Evolutionary conservation across 805 yeast species (phyloP), one percentile per base, ranked within the genome.

Genomic region (Wickerhamiella cacticola): DNA sequence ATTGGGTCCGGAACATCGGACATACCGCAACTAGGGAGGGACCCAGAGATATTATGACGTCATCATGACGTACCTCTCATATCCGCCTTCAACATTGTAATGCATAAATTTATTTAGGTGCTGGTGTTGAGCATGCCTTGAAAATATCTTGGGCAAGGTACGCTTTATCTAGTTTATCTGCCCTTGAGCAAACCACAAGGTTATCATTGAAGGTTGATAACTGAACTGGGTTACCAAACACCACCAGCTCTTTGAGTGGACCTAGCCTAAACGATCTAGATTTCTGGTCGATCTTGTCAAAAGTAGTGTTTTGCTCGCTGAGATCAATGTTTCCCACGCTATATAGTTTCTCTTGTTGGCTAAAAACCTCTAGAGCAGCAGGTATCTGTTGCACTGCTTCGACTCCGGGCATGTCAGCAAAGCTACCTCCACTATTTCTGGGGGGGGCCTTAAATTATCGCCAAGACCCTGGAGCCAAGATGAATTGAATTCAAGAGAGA

Each of bases 311-410:
- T 4, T 21, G 46, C 10, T 5, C 6, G 31, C 38, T 13, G 12
- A 43, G 31, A 7, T 43, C 46, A 12, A 33, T 9, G 8, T 39
- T 16, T 3, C 26, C 16, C 10, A 24, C 24, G n/a, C 38, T 19
- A 35, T 35, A 43, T 2, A 33, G 34, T 10, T 23, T 33, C 24
- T 43, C 31, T 13, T 33, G 16, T 8, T 34, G 25, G 40, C 29
- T 43, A 24, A 21, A 43, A 3, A 25, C 46, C 28, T 35, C 46
- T 23, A 43, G 19, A 24, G 22, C 22, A 25, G 43, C 43, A 31
- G 16, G 12, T 15, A 9, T 10, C 7, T 31, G 21, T 15, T 15
- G 33, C n/a, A 15, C 36, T 31, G 9, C 36, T 5, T 31, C 36
- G 19, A 31, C 10, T 9, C 36, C n/a, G 18, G 36, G n/a, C 36